Base-by-base conservation (phyloP, 2,329 filamentous ascomycete genomes). In the Chalaropsis ovoidea region DNA sequence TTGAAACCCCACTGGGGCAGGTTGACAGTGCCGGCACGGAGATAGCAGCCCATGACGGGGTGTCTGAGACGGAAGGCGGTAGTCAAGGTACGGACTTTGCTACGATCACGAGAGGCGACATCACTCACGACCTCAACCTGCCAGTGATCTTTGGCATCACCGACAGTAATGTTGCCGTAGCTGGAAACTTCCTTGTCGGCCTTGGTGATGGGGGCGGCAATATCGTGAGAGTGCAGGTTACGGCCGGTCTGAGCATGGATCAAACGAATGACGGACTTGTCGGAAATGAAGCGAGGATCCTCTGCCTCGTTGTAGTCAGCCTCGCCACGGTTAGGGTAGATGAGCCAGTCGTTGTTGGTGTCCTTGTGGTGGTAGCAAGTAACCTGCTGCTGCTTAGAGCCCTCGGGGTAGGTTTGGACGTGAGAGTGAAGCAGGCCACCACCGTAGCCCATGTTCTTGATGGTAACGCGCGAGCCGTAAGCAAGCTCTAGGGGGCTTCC, bases 321-420 rank as follows among this genome's bases (percentile, higher is more conserved):
- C 67, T 95, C 84, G 64, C 81, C 77, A 69, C 95, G 89, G 78
- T 93, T 96, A 31, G 94, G 94, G 75, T 96, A 96, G 77, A 99
- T 92, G 78, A 95, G 96, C 94, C 94, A 99, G 75, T 99, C 94
- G 75, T 99, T 99, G 83, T 99, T 99, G 75, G 93, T 83, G 80
- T 99, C 94, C 76, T 99, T 99, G 81, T 99, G 94, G 77, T 99
- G 94, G 77, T 99, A 99, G 81, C 95, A 99, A 69, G 94, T 99
- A 68, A 99, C 87, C 75, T 99, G 94, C 76, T 99, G 95, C 77
- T 99, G 94, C 63, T 79, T 79, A 45, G 94, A 97, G 41, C 93
- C 94, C 73, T 96, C 92, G 0, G 93, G 93, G 74, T 90, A 97
- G 8, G 91, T 96, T 77, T 97, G 93, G 68, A 96, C 84, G 80